Evolutionary conservation across 148 eudicot species (phyloP).

Genomic region (Rhododendron molle): DNA sequence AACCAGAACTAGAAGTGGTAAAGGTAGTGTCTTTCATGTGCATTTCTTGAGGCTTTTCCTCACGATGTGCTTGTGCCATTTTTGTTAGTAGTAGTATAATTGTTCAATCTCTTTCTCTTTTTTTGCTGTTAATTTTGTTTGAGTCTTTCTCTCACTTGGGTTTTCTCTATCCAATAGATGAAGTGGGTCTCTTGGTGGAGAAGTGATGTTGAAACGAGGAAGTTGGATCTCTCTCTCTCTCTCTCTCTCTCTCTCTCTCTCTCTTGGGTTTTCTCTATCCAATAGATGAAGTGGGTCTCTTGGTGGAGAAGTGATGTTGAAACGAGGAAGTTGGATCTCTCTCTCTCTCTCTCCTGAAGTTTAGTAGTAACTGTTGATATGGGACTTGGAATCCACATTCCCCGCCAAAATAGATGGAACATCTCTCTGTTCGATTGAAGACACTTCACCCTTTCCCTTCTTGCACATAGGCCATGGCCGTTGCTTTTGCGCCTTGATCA

Average conservation of each 20-base stretch:
- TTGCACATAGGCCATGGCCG: constrained; percentile 1
- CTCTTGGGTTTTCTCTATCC: neutral
- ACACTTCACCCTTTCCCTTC: neutral
- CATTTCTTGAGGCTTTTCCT: constrained; percentile 20
- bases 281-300: neutral
- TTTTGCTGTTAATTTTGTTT: neutral
- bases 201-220: constrained; percentile 14
- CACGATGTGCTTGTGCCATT: constrained; percentile 39
- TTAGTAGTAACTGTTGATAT: constrained; percentile 15
- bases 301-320: constrained; percentile 19
- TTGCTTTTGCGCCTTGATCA: neutral
- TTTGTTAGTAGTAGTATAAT: neutral
- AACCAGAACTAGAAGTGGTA: constrained; percentile 11
- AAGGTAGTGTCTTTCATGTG: neutral
- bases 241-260: neutral
- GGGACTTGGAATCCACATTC: constrained; percentile 24
- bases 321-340: constrained; percentile 2
- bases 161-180: neutral
- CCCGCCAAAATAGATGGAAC: constrained; percentile 13
- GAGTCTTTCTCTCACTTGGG: neutral
- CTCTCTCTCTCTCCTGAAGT: constrained; percentile 10
- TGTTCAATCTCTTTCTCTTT: neutral
- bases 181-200: constrained; percentile 11
- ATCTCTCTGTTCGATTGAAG: neutral
- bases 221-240: neutral